Base-by-base conservation (phyloP, 139 green algal species). In the Nannochloris sp. region DNA sequence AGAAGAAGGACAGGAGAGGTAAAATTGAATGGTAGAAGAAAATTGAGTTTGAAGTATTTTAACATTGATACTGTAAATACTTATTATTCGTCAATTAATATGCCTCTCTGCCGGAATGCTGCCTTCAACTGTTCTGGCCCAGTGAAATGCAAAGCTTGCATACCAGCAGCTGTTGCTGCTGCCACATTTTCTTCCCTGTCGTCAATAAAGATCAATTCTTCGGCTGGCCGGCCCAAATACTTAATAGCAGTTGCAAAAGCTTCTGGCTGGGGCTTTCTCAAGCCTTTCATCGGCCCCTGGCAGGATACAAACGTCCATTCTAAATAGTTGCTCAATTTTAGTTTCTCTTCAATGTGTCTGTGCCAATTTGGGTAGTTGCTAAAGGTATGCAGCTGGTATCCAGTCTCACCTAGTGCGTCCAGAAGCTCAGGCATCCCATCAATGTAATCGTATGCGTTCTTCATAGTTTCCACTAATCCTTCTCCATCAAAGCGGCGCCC, bases 241-340 rank as follows among this genome's bases (percentile, higher is more conserved):
- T 57, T 6, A 0, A 79, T 36, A n/a, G 74, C 79, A 0, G 38
- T 62, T 8, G 72, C 34, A 53, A 79, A 92, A 3, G 76, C 75
- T 36, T 80, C 75, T 2, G 59, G 36, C 2, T 72, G 39, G 2
- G 85, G 85, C 78, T 92, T 92, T 44, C 85, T 79, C 9, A 82
- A 39, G 4, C 85, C 85, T 79, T 77, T 60, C 70, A 92, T 87
- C 3, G 84, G 80, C 4, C 82, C 83, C 7, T 68, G 53, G 60
- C 89, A 96, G n/a, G 72, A 87, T 7, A 96, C 33, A 34, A 95
- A 96, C 6, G 84, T 93, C 89, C 89, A 96, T 0, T 71, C 10
- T 48, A 96, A 45, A 64, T 87, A 92, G 8, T 74, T 59, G 0
- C 65, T 82, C 1, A 95, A 64, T 13, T 34, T 24, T 57, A 95